These are phyloP conservation scores for Phoma herbarum DNA, from an alignment of 2,329 filamentous ascomycete genomes.

Conservation along the genomic window DNA sequence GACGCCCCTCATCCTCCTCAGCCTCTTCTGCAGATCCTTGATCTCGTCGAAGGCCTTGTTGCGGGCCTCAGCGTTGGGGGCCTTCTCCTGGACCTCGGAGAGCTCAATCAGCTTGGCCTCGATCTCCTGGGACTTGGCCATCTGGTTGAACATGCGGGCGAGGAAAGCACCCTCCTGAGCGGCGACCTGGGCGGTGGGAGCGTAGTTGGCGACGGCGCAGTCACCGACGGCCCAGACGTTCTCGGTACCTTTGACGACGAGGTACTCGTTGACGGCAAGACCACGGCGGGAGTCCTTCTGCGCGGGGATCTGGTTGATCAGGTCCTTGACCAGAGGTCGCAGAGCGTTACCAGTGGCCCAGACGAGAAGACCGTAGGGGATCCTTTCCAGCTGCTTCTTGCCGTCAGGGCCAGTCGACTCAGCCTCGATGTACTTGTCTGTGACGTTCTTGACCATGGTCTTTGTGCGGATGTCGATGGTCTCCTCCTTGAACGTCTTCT, in stretches of 20 bases:
- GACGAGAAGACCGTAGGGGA: constrained; percentile 94
- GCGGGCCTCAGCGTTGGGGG: constrained; percentile 70
- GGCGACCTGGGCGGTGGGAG: constrained; percentile 95
- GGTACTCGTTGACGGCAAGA: constrained; percentile 96
- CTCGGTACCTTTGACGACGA: constrained; percentile 95
- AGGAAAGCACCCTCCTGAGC: constrained; percentile 96
- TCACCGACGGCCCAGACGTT: constrained; percentile 99
- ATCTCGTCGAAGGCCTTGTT: constrained; percentile 75
- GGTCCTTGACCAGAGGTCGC: constrained; percentile 86
- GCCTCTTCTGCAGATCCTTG: constrained; percentile 83
- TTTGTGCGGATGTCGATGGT: constrained; percentile 97
- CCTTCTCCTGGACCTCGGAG: constrained; percentile 66
- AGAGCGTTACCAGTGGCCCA: constrained; percentile 98
- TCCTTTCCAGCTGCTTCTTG: constrained; percentile 78
- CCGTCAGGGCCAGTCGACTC: constrained; percentile 84
- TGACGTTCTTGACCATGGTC: constrained; percentile 98
- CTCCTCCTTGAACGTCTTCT: constrained; percentile 98
- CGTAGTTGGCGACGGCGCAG: constrained; percentile 96
- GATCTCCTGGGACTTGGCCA: constrained; percentile 90
- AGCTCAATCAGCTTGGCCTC: constrained; percentile 79
- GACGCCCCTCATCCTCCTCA: constrained; percentile 90
- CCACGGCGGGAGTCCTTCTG: constrained; percentile 95
- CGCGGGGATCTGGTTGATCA: constrained; percentile 90
- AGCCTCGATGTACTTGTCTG: constrained; percentile 90
- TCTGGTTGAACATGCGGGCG: constrained; percentile 96